phyloP scores from a whole-genome alignment of 1,284 basidiomycete genomes.

The Schizophyllum commune region DNA sequence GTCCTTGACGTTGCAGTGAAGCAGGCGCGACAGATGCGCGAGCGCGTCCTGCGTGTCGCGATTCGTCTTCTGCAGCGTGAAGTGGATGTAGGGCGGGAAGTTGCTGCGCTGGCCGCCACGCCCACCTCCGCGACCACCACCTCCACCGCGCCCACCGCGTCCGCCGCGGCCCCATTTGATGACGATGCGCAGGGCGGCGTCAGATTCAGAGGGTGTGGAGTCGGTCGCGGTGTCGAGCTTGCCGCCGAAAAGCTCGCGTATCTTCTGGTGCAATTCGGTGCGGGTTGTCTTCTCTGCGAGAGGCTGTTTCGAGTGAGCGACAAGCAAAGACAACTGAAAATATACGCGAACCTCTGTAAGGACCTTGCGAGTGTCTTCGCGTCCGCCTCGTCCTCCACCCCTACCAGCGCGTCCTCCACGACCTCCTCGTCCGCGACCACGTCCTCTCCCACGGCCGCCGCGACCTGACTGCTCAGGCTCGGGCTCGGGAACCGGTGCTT shows the following conservation, averaged over 20 bases:
- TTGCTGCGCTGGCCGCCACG: conserved; percentile 44
- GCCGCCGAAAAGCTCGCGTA: conserved; percentile 78
- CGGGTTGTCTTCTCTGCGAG: conserved; percentile 78
- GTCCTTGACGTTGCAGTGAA: conserved; percentile 74
- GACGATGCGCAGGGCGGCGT: conserved; percentile 61
- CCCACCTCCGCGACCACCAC: conserved; percentile 31
- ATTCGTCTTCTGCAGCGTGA: conserved; percentile 96
- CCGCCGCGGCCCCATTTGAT: conserved; percentile 62
- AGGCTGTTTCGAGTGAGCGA: conserved; percentile 40
- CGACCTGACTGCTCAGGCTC: conserved; percentile 24
- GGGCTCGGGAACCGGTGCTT: conserved; percentile 13
- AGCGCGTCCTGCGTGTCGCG: conserved; percentile 96
- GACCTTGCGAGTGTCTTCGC: conserved; percentile 67
- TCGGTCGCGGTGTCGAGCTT: conserved; percentile 82
- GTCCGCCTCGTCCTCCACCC: conserved; percentile 29
- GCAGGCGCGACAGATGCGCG: conserved; percentile 65
- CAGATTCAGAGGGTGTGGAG: conserved; percentile 35
- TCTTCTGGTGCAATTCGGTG: conserved; percentile 73
- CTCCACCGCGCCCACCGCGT: conserved; percentile 34
- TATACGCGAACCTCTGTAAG: conserved; percentile 62
- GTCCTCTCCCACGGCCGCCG: conserved; percentile 37
- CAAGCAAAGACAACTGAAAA: conserved; percentile 6
- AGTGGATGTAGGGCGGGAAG: conserved; percentile 89
- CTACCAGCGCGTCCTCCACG: conserved; percentile 39
- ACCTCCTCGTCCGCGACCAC: conserved; percentile 37